Evolutionary conservation across 208 protist genomes (phyloP).

Genomic region (Leishmania major): DNA sequence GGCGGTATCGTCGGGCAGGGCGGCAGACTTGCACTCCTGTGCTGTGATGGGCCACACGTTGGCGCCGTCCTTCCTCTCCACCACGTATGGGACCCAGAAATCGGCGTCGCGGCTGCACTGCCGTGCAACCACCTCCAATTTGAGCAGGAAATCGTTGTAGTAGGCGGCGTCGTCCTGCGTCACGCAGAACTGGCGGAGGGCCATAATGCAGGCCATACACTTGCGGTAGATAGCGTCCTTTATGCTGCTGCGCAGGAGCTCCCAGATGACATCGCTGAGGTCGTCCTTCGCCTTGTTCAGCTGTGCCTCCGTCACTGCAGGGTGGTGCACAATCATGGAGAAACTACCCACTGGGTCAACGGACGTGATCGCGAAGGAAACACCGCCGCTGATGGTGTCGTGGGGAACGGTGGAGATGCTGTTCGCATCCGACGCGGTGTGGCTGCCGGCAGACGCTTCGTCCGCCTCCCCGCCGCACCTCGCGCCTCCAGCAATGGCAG

Average conservation of each 20-base stretch:
- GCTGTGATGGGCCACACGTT: slow-evolving; percentile 45
- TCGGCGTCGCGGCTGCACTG: slow-evolving; percentile 31
- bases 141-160: slow-evolving; percentile 79
- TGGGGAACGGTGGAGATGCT: slow-evolving; percentile 18
- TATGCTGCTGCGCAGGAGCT: slow-evolving; percentile 66
- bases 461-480: neutral
- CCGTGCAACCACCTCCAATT: slow-evolving; percentile 51
- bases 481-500: slow-evolving; percentile 6
- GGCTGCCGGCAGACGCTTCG: slow-evolving; percentile 2
- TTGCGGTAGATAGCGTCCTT: slow-evolving; percentile 71
- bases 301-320: slow-evolving; percentile 20
- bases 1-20: slow-evolving; percentile 29
- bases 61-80: neutral
- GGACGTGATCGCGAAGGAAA: slow-evolving; percentile 26
- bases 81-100: slow-evolving; percentile 40
- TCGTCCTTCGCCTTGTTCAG: slow-evolving; percentile 59
- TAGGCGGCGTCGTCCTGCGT: slow-evolving; percentile 51
- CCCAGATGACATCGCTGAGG: slow-evolving; percentile 56
- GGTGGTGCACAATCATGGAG: slow-evolving; percentile 21
- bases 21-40: slow-evolving; percentile 40
- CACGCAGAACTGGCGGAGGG: slow-evolving; percentile 75
- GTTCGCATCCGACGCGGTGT: slow-evolving; percentile 3
- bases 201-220: slow-evolving; percentile 59
- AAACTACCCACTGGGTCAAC: slow-evolving; percentile 61
- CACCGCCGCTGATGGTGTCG: slow-evolving; percentile 9